phyloP scores from a whole-genome alignment of 768 basidiomycete species.

The Xerocomellus intermedius region DNA sequence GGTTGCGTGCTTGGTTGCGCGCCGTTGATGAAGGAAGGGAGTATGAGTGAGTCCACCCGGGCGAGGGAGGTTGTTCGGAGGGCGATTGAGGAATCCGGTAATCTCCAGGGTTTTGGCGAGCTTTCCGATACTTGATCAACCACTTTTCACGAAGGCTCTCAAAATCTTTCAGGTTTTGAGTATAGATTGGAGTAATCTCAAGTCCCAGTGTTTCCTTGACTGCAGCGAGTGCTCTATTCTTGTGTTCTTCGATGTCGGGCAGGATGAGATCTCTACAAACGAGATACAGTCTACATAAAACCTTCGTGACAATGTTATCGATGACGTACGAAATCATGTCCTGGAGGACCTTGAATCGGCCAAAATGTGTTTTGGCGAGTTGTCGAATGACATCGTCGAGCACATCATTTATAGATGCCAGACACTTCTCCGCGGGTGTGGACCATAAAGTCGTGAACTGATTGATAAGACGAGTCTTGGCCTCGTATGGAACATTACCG shows the following conservation, averaged over 20 bases:
- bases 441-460: slow-evolving; percentile 38
- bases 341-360: slow-evolving; percentile 38
- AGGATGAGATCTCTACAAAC: slow-evolving; percentile 27
- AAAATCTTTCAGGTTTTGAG: slow-evolving; percentile 32
- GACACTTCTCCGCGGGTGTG: slow-evolving; percentile 34
- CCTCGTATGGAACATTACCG: slow-evolving; percentile 39
- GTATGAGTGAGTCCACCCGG: no score
- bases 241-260: slow-evolving; percentile 30
- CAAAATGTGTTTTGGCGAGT: slow-evolving; percentile 38
- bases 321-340: slow-evolving; percentile 35
- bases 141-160: slow-evolving; percentile 22
- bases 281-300: not conserved
- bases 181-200: slow-evolving; percentile 41
- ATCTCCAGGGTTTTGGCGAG: not conserved
- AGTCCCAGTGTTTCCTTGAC: slow-evolving; percentile 37
- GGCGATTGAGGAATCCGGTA: not conserved
- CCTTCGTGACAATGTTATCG: not conserved
- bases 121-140: slow-evolving; percentile 24
- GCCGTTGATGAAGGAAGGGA: no score
- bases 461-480: slow-evolving; percentile 38
- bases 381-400: slow-evolving; percentile 30
- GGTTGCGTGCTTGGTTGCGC: no score
- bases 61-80: not conserved
- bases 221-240: slow-evolving; percentile 18
- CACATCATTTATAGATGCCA: slow-evolving; percentile 32